These are phyloP conservation scores for Nemania bipapillata DNA, from an alignment of 2,329 filamentous ascomycete species.

Conservation along the genomic window DNA sequence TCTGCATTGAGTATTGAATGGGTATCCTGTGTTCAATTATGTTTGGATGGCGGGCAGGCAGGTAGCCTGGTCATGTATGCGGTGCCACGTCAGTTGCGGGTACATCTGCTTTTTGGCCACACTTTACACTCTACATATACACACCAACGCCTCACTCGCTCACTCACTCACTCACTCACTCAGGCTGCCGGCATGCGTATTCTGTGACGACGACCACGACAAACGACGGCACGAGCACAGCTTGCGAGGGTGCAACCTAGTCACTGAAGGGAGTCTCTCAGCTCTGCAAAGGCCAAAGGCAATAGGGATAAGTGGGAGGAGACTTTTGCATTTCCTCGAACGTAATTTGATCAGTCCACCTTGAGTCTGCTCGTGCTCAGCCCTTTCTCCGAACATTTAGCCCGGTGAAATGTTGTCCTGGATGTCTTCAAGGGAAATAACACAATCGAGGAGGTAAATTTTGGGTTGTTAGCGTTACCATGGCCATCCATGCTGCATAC, in stretches of 20 bases:
- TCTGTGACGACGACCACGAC: not conserved
- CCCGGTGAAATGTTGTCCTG: conserved; percentile 6
- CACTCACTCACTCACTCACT: no score
- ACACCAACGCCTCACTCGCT: conserved; percentile 5
- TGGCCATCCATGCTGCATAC: not conserved
- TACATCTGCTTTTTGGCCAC: conserved; percentile 30
- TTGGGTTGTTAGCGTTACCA: not conserved
- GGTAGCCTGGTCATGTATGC: conserved; percentile 14
- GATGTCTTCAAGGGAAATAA: conserved; percentile 3
- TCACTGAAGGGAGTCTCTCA: conserved; percentile 10
- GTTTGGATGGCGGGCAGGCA: conserved; percentile 8
- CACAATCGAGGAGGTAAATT: not conserved
- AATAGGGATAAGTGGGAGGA: conserved; percentile 2
- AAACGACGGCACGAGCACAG: not conserved
- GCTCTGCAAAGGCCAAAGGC: conserved; percentile 4
- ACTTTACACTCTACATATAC: no score
- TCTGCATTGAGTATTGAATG: no score
- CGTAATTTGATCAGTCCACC: conserved; percentile 7
- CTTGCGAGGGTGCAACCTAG: conserved; percentile 8
- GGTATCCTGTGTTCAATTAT: conserved; percentile 6
- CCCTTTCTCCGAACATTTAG: not conserved
- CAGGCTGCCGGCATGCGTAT: not conserved
- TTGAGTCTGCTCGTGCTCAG: conserved; percentile 6
- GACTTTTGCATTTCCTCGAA: not conserved
- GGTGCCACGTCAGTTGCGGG: conserved; percentile 35